These are phyloP conservation scores for Glycine tomentella DNA, from an alignment of 306 rosid genomes.

Conservation along the genomic window DNA sequence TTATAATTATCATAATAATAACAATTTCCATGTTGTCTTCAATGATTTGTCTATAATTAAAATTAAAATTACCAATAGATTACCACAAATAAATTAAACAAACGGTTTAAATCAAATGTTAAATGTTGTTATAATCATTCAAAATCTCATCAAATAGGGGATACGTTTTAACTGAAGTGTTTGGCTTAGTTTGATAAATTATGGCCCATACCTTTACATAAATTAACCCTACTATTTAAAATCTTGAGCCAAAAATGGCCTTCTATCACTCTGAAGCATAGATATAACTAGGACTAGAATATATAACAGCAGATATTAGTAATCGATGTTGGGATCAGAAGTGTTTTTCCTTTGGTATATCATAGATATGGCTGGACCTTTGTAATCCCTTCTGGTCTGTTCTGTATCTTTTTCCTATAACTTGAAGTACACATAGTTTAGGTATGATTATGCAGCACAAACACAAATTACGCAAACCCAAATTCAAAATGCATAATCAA, in stretches of 20 bases:
- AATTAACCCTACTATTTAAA: not conserved
- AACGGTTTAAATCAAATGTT: not conserved
- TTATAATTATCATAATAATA: not conserved
- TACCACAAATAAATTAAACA: slow-evolving; percentile 5
- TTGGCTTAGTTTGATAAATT: not conserved
- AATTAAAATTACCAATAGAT: not conserved
- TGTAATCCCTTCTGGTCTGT: too few relatives aligned
- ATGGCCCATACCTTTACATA: not conserved
- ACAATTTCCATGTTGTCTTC: not conserved
- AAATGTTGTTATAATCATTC: not conserved
- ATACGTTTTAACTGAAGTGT: not conserved
- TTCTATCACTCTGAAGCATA: not conserved
- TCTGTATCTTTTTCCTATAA: too few relatives aligned
- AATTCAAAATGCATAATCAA: too few relatives aligned
- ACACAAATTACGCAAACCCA: too few relatives aligned
- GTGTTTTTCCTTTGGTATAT: too few relatives aligned
- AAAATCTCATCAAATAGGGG: not conserved
- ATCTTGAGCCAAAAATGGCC: not conserved
- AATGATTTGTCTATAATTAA: slow-evolving; percentile 21
- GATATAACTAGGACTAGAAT: not conserved
- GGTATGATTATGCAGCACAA: too few relatives aligned
- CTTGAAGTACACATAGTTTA: too few relatives aligned
- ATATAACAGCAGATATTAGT: not conserved
- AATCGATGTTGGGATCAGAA: slow-evolving; percentile 8
- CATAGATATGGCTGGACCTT: too few relatives aligned